Base-by-base conservation (phyloP, 139 green algal genomes). In the Closterium sp. region DNA sequence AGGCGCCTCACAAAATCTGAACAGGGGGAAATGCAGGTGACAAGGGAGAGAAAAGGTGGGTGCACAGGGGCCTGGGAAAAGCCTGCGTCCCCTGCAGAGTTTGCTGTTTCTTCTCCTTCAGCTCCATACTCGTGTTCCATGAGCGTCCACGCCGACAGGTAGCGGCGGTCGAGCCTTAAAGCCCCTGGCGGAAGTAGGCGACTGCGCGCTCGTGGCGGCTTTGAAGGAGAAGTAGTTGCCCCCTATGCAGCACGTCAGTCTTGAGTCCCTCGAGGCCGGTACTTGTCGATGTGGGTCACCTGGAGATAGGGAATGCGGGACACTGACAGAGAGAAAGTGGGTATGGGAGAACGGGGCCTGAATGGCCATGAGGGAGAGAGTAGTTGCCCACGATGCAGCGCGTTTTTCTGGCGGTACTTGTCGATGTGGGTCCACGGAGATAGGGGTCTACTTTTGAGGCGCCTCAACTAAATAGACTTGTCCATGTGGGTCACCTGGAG, bases 161-260 rank as follows among this genome's bases (percentile, higher is more conserved):
- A 99, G 43, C 93, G 88, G 33, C 92, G 95, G 89, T 98, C 95
- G 86, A 99, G 96, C 30, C 96, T 96, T 33, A 99, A 95, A 0
- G 98, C 98, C 0, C n/a, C 98, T n/a, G 96, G 43, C 94, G 91
- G 95, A 99, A 99, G 95, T 97, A 98, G 90, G 96, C 89, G 31
- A 99, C 96, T 2, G 97, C 97, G 88, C 97, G 96, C 93, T 97
- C 96, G 89, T 96, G 94, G 66, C 94, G 91, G 28, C 30, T 96
- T 97, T 97, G 0, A 99, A 93, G 81, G 96, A 98, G 96, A 98
- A 99, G 96, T 99, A 99, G 96, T 99, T 99, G 84, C 98, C 98
- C 12, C 85, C 85, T 84, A 99, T 96, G 94, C 96, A 98, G 95
- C 97, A 98, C 25, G 97, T 97, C n/a, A n/a, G n/a, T n/a, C n/a